Percentiles rank a stretch among this genome's conserved stretches.
These are phyloP conservation scores for Canna indica DNA, from an alignment of 176 grass and related monocot species.

Conservation along the genomic window DNA sequence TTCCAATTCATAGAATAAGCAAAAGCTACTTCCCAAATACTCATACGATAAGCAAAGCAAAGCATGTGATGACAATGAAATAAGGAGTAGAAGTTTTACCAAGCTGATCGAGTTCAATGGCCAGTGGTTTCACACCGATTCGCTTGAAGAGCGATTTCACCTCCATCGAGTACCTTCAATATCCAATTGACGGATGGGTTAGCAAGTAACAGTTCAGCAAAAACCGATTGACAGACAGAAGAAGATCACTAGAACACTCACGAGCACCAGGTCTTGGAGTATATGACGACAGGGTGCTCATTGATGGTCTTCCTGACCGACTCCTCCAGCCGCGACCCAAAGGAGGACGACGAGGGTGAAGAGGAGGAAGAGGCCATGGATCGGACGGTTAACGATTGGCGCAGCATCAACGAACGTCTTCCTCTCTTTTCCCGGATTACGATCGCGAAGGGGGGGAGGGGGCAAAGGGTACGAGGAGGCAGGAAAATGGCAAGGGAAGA, in stretches of 20 bases:
- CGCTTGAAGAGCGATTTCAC: slow-evolving; percentile 87
- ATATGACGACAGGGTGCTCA: slow-evolving; percentile 72
- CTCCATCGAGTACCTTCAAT: slow-evolving; percentile 67
- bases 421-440: neutral
- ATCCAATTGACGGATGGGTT: neutral
- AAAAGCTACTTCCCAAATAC: neutral
- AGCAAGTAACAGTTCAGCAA: neutral
- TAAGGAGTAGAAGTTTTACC: slow-evolving; percentile 25
- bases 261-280: slow-evolving; percentile 96
- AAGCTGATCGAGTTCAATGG: slow-evolving; percentile 81
- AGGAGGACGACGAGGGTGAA: slow-evolving; percentile 46
- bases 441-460: slow-evolving; percentile 26
- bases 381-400: slow-evolving; percentile 3
- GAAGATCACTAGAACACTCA: slow-evolving; percentile 20
- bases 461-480: slow-evolving; percentile 16
- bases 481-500: neutral
- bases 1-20: neutral
- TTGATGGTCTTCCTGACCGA: slow-evolving; percentile 54
- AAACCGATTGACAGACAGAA: neutral
- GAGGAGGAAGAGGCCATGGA: slow-evolving; percentile 15
- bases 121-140: slow-evolving; percentile 51
- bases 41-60: slow-evolving; percentile 12
- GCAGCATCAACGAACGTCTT: neutral
- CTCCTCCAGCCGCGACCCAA: slow-evolving; percentile 83
- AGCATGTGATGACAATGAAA: neutral